phyloP scores from a whole-genome alignment of 2,329 filamentous ascomycete species.

The Zopfia rhizophila region DNA sequence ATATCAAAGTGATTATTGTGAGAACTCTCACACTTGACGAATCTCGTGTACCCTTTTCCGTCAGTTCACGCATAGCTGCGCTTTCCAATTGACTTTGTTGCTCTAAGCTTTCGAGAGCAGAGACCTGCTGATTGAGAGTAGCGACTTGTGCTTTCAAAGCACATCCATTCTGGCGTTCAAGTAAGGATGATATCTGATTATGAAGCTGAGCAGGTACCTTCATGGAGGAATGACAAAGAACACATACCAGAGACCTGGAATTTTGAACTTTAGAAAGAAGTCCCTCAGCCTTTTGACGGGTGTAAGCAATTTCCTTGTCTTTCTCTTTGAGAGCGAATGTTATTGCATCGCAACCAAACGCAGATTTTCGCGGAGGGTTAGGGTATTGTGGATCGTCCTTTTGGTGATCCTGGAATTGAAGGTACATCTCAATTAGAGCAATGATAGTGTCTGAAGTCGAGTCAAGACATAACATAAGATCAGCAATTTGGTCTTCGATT shows the following conservation, averaged over 20 bases:
- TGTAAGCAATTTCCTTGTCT: slow-evolving; percentile 19
- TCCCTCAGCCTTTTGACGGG: slow-evolving; percentile 23
- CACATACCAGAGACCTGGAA: slow-evolving; percentile 22
- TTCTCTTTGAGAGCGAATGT: slow-evolving; percentile 19
- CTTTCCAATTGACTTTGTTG: slow-evolving; percentile 29
- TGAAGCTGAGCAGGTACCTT: no score
- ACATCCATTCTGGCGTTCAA: slow-evolving; percentile 29
- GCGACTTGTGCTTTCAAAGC: no score
- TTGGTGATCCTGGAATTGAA: slow-evolving; percentile 13
- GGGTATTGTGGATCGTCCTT: not conserved
- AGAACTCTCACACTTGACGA: slow-evolving; percentile 35
- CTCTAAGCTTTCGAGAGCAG: slow-evolving; percentile 28
- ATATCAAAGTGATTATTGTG: slow-evolving; percentile 38
- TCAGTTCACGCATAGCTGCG: slow-evolving; percentile 29
- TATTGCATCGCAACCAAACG: slow-evolving; percentile 15
- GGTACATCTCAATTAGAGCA: slow-evolving; percentile 27
- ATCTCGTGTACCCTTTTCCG: slow-evolving; percentile 33
- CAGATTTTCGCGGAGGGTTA: not conserved
- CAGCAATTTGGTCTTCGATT: slow-evolving; percentile 31
- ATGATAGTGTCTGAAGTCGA: slow-evolving; percentile 29
- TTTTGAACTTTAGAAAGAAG: slow-evolving; percentile 26
- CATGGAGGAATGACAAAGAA: no score
- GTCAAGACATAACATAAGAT: slow-evolving; percentile 31
- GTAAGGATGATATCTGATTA: slow-evolving; percentile 28
- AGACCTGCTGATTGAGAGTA: slow-evolving; percentile 32